Conservation (phyloP, 306 rosid genomes). For the Dryas drummondii region DNA sequence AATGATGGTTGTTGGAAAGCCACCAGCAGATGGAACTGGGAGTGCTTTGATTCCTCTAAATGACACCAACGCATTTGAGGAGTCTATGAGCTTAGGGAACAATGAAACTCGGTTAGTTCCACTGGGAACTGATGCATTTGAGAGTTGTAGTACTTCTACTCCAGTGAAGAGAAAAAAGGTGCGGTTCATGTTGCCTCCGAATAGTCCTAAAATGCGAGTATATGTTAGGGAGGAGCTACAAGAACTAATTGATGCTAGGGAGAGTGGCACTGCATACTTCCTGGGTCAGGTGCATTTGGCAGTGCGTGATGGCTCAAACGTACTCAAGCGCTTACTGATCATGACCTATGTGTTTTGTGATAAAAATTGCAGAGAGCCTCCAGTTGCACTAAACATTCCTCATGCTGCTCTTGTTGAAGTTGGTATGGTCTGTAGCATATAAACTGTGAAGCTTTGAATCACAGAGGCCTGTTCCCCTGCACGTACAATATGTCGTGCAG, state of each 20-base stretch:
- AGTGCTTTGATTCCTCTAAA: conserved; percentile 56
- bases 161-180: conserved; percentile 51
- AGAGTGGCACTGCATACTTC: conserved; percentile 82
- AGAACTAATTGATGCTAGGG: conserved; percentile 70
- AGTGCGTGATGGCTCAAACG: conserved; percentile 53
- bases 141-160: conserved; percentile 9
- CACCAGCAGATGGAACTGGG: conserved; percentile 46
- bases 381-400: conserved; percentile 68
- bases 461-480: not conserved
- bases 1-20: conserved; percentile 64
- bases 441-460: not conserved
- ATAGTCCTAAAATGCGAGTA: conserved; percentile 55
- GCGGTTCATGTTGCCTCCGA: conserved; percentile 58
- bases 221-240: conserved; percentile 58
- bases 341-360: conserved; percentile 55
- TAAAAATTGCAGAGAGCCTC: conserved; percentile 62
- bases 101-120: conserved; percentile 47
- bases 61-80: conserved; percentile 22
- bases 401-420: conserved; percentile 88
- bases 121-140: conserved; percentile 13
- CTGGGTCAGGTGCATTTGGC: conserved; percentile 65
- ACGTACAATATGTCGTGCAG: not conserved
- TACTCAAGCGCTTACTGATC: conserved; percentile 58
- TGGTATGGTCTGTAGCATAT: conserved; percentile 60
- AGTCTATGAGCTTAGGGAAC: conserved; percentile 13